phyloP scores from a whole-genome alignment of 2,329 filamentous ascomycete species.

The Pyrenochaeta sp. region DNA sequence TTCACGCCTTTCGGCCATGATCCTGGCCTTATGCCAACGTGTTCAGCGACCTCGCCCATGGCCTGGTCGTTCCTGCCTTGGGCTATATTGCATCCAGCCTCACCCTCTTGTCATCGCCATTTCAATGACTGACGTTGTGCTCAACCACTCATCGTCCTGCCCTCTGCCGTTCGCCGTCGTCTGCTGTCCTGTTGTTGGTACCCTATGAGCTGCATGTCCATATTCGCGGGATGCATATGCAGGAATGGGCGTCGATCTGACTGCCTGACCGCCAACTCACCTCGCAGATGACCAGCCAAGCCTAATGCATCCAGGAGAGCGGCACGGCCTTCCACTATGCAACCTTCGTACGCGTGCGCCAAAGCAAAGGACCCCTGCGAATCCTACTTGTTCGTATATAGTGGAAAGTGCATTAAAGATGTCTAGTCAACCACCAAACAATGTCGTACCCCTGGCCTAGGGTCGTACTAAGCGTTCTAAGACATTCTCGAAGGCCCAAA shows the following conservation, averaged over 20 bases:
- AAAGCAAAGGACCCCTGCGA: neutral
- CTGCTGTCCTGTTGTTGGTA: conserved; percentile 34
- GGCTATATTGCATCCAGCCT: conserved; percentile 23
- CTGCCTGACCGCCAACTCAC: conserved; percentile 44
- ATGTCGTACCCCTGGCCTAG: conserved; percentile 5
- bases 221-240: conserved; percentile 35
- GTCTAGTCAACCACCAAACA: neutral
- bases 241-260: conserved; percentile 34
- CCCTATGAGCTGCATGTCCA: conserved; percentile 48
- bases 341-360: neutral
- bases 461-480: conserved; percentile 2
- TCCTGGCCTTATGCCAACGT: conserved; percentile 12
- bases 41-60: conserved; percentile 6
- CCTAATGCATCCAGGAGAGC: conserved; percentile 6
- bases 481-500: neutral
- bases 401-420: neutral
- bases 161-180: conserved; percentile 24
- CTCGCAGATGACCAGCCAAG: conserved; percentile 35
- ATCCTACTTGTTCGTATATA: conserved; percentile 4
- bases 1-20: conserved; percentile 14
- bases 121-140: conserved; percentile 26
- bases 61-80: conserved; percentile 7
- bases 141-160: conserved; percentile 29
- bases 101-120: conserved; percentile 28
- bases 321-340: neutral